Evolutionary conservation across 345 rosid species (phyloP), one percentile per base, ranked within the genome.

Genomic region (Citrus inodora): DNA sequence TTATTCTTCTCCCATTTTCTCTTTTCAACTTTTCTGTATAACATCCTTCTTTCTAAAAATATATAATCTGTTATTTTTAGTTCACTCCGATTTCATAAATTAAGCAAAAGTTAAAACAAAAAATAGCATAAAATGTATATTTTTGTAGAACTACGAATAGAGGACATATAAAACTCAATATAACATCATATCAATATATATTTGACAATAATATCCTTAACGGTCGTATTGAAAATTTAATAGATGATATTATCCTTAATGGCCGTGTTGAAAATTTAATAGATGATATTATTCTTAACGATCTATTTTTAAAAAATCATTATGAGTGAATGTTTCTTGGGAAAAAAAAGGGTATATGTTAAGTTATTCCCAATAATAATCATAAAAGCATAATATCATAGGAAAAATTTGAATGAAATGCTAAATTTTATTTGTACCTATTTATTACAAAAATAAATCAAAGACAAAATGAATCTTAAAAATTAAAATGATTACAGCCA

Each of bases 301-400:
- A 0, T 27, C 19, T 61, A 1, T 25, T 61, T 13, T 16, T 0
- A 13, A 3, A 13, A 13, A 38, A 38, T 38, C 0, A 0, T 38
- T 38, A 38, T 7, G 0, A 38, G 0, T 38, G 10, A 38, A 38
- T 38, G 0, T 38, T 38, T 38, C 0, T 7, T 7, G 2, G 8
- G 8, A 8, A 38, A 38, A 38, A 38, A 38, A 35, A 5, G 0
- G 8, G 40, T 37, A 5, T 28, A 3, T 28, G 1, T 64, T 17
- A 30, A 6, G 19, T 65, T 17, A 32, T 7, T 46, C 24, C 21
- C 40, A 7, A 32, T 65, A 17, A 33, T 65, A 19, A 30, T 21
- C 40, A 32, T 32, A 32, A 3, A 17, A 16, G 32, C 1, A 30
- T 28, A 30, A 64, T 28, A 16, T 64, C 22, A 64, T 17, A 0